Conservation (phyloP, 2,329 filamentous ascomycete species). For the Daldinia sp. region DNA sequence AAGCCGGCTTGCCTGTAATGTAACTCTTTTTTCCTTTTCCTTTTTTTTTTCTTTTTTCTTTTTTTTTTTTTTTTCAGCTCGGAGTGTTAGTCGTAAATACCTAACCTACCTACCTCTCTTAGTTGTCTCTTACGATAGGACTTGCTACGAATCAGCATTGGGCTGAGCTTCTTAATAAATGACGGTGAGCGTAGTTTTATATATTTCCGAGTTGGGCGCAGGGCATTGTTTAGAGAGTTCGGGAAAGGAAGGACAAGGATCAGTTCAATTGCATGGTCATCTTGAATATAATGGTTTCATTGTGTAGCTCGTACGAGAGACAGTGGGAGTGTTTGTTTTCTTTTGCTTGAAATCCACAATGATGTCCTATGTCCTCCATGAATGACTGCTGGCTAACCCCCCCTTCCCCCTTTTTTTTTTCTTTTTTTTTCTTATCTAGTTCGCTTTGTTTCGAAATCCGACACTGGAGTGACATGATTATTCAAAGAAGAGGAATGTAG, state of each 20-base stretch:
- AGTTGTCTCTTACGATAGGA: background rate
- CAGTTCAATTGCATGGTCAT: background rate
- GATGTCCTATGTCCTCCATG: background rate
- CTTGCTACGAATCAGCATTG: background rate
- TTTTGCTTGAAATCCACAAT: too few relatives aligned
- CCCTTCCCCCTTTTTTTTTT: too few relatives aligned
- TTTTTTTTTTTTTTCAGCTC: too few relatives aligned
- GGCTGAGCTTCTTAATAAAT: background rate
- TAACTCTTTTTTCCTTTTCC: too few relatives aligned
- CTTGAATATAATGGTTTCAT: background rate
- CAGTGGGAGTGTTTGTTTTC: too few relatives aligned
- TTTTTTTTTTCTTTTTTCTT: too few relatives aligned
- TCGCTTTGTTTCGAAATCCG: background rate
- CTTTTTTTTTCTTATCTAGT: too few relatives aligned
- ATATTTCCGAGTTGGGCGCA: background rate
- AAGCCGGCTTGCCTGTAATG: slow-evolving; percentile 29
- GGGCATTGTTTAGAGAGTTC: background rate
- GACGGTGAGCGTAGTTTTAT: background rate
- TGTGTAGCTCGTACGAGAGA: background rate
- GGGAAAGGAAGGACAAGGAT: background rate
- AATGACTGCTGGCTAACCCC: background rate
- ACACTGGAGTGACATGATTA: background rate
- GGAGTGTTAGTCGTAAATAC: too few relatives aligned
- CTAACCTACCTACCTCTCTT: background rate
- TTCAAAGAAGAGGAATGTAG: background rate